These are phyloP conservation scores for Pseudopyricularia javanii DNA, from an alignment of 2,329 filamentous ascomycete genomes.

Conservation along the genomic window DNA sequence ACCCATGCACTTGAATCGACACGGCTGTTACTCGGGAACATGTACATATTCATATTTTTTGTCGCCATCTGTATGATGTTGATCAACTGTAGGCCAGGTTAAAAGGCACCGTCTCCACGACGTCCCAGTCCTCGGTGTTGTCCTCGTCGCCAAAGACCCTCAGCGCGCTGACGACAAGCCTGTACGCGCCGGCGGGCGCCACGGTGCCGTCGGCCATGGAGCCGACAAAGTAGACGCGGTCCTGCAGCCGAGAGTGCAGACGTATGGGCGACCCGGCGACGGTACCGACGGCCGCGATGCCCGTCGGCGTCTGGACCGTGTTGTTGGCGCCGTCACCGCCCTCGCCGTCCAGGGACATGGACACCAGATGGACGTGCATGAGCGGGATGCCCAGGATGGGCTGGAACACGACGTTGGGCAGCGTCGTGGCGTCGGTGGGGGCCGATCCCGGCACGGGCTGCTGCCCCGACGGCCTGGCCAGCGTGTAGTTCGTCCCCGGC, in stretches of 20 bases:
- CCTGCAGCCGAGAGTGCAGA: neutral
- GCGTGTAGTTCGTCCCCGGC: neutral
- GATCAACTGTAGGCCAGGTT: neutral
- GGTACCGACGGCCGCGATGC: conserved; percentile 28
- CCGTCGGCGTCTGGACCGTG: conserved; percentile 16
- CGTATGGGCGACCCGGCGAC: conserved; percentile 12
- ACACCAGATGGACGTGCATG: conserved; percentile 32
- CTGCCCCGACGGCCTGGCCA: conserved; percentile 15
- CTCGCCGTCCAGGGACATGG: conserved; percentile 14
- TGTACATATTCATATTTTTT: too few species aligned
- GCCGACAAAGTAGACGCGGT: conserved; percentile 6
- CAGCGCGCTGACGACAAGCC: conserved; percentile 14
- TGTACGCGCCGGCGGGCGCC: conserved; percentile 14
- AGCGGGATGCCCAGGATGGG: conserved; percentile 32
- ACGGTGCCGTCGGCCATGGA: conserved; percentile 12
- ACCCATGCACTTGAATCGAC: too few species aligned
- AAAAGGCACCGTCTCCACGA: conserved; percentile 12
- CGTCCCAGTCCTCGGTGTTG: conserved; percentile 13
- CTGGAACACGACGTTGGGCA: conserved; percentile 13
- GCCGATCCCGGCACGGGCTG: conserved; percentile 26
- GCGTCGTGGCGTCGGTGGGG: conserved; percentile 19
- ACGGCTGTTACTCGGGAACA: too few species aligned
- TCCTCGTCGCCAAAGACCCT: conserved; percentile 14
- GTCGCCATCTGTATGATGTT: too few species aligned
- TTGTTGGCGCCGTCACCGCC: conserved; percentile 13